Base-by-base conservation (phyloP, 345 rosid genomes). In the Raphanus raphanistrum region DNA sequence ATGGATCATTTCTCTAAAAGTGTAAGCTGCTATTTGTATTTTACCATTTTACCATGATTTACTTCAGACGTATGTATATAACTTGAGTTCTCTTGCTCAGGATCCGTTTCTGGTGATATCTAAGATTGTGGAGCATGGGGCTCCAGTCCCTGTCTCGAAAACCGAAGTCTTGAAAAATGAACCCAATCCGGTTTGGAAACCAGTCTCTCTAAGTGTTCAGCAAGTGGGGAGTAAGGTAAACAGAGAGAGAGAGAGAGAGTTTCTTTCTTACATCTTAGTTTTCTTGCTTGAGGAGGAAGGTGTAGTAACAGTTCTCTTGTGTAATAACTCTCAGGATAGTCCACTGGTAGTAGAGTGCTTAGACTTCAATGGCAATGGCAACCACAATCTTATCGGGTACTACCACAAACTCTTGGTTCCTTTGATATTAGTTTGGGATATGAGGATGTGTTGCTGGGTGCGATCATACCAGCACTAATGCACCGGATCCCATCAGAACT, bases 201-300 rank as follows among this genome's bases (percentile, higher is more conserved):
- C 95, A 43, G 80, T 93, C 35, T 87, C 69, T 83, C 78, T 93
- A 80, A 93, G 86, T 77, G 83, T 86, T 80, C 97, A 90, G 78
- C 97, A 91, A 87, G 89, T 91, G 15, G 97, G 95, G 82, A 89
- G 93, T 87, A 92, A 89, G 96, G 98, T 94, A 87, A 21, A 21
- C 21, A 21, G 21, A 21, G 21, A 21, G 65, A 54, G 4, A 54
- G 21, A 70, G 17, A 52, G 35, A 52, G 35, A 65, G 48, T 41
- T 41, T 41, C 48, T 57, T 68, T 79, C 28, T 59, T 28, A 12
- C 68, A 25, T 57, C 28, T 54, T 35, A 55, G 55, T 45, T 72
- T 78, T 0, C 52, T 12, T 52, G 28, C 54, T 48, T 48, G 6
- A 68, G 48, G 71, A 52, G 17, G 50, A 69, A 62, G 66, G 12